These are phyloP conservation scores for Narthecium ossifragum DNA, from an alignment of 106 monocot species.

Conservation along the genomic window DNA sequence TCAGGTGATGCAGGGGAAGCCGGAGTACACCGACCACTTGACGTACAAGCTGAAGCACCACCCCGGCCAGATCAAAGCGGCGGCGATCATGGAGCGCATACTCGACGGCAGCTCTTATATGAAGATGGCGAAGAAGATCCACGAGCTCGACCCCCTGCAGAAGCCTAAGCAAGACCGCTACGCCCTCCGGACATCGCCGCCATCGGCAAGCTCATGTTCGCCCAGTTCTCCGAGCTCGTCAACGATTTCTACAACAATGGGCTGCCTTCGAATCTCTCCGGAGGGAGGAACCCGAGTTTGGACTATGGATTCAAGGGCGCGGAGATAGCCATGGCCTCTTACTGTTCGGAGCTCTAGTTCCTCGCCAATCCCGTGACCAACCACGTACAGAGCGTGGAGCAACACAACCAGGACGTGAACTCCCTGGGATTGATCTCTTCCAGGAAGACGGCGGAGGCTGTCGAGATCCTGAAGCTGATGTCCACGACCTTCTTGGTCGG, in stretches of 20 bases:
- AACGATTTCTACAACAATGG: constrained; percentile 60
- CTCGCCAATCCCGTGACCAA: constrained; percentile 61
- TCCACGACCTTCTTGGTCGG: constrained; percentile 30
- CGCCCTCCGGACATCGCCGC: too few relatives aligned
- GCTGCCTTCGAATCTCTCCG: constrained; percentile 35
- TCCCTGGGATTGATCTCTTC: constrained; percentile 57
- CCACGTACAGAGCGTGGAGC: constrained; percentile 72
- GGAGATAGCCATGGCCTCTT: constrained; percentile 69
- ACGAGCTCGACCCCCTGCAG: too few relatives aligned
- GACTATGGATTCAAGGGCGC: constrained; percentile 68
- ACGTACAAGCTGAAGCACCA: too few relatives aligned
- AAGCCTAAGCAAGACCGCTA: too few relatives aligned
- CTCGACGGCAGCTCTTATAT: too few relatives aligned
- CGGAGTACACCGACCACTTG: too few relatives aligned
- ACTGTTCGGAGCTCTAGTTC: constrained; percentile 67
- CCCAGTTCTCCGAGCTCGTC: constrained; percentile 72
- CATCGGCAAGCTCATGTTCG: constrained; percentile 76
- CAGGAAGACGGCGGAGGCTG: constrained; percentile 56
- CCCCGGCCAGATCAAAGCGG: too few relatives aligned
- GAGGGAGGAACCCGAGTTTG: constrained; percentile 33
- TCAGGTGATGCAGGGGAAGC: too few relatives aligned
- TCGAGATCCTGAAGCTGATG: constrained; percentile 64
- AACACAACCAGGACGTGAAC: constrained; percentile 78
- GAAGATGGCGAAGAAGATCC: too few relatives aligned
- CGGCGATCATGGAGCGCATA: too few relatives aligned